These are phyloP conservation scores for Serendipita vermifera DNA, from an alignment of 768 basidiomycete species.

Conservation along the genomic window DNA sequence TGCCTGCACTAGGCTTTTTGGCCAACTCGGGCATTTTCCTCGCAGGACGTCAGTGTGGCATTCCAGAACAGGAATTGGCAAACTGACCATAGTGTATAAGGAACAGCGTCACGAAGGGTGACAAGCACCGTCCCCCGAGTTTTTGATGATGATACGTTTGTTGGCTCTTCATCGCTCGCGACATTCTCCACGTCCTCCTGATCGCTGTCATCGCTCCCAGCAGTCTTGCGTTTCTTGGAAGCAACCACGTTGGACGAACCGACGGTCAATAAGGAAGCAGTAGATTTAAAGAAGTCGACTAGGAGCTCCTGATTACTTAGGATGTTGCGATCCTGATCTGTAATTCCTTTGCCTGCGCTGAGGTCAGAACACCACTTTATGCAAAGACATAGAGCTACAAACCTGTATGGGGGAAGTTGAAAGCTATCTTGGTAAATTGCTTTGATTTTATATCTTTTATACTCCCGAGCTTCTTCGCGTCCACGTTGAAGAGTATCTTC, in stretches of 20 bases:
- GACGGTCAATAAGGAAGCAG: constrained; percentile 40
- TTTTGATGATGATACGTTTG: constrained; percentile 14
- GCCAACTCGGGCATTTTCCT: constrained; percentile 72
- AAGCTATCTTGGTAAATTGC: constrained; percentile 68
- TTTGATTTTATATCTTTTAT: constrained; percentile 41
- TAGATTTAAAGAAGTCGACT: constrained; percentile 69
- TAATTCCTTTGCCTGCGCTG: constrained; percentile 64
- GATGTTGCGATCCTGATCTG: constrained; percentile 89
- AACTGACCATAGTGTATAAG: constrained; percentile 75
- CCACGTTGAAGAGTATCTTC: constrained; percentile 64
- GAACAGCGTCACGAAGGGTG: constrained; percentile 72
- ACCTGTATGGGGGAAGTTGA: constrained; percentile 98
- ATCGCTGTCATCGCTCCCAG: constrained; percentile 30
- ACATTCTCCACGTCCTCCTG: constrained; percentile 23
- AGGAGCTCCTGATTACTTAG: constrained; percentile 75
- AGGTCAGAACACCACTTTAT: neutral
- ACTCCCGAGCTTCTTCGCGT: constrained; percentile 67
- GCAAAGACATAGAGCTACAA: constrained; percentile 19
- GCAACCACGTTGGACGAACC: constrained; percentile 39
- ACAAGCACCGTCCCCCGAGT: constrained; percentile 65
- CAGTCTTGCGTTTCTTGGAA: constrained; percentile 18
- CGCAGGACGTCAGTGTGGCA: neutral
- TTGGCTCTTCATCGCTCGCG: constrained; percentile 10
- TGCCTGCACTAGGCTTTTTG: constrained; percentile 51
- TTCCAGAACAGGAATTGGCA: neutral